Percentiles rank a stretch among this genome's conserved stretches.
Evolutionary conservation across 306 rosid genomes (phyloP).

Genomic region (Cucumis cinereus): DNA sequence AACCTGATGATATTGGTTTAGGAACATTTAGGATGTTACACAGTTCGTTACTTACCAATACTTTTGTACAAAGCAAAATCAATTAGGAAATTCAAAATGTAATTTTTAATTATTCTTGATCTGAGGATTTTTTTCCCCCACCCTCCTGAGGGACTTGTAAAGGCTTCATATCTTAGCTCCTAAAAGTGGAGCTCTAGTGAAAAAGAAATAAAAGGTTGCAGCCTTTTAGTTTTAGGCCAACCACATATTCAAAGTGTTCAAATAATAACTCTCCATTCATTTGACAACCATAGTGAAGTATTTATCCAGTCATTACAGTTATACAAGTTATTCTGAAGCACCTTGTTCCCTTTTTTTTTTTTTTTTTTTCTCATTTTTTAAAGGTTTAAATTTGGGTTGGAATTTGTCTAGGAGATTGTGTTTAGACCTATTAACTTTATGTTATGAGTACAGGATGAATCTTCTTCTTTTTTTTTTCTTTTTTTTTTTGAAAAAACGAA

Average conservation of each 20-base stretch:
- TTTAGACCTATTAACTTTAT: background rate
- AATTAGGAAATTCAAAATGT: constrained; percentile 34
- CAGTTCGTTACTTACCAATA: constrained; percentile 35
- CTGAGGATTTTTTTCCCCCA: background rate
- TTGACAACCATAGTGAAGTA: background rate
- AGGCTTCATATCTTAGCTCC: constrained; percentile 38
- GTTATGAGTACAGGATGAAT: background rate
- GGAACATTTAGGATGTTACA: background rate
- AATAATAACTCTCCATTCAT: background rate
- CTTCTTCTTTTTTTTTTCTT: background rate
- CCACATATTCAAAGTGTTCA: constrained; percentile 27
- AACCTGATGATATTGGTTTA: background rate
- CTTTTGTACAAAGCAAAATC: constrained; percentile 79
- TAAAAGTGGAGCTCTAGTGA: constrained; percentile 3
- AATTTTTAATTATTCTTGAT: background rate
- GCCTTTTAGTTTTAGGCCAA: constrained; percentile 21
- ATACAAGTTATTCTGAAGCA: background rate
- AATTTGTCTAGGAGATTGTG: background rate
- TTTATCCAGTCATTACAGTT: background rate
- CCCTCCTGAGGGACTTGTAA: background rate
- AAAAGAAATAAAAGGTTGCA: constrained; percentile 29
- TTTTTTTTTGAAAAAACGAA: no score
- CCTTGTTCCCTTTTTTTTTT: background rate
- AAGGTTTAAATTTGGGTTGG: background rate
- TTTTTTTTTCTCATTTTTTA: background rate